Percentiles rank a stretch among this genome's conserved stretches.
These are phyloP conservation scores for Cladosporium sphaerospermum DNA, from an alignment of 2,329 filamentous ascomycete genomes.

Conservation along the genomic window DNA sequence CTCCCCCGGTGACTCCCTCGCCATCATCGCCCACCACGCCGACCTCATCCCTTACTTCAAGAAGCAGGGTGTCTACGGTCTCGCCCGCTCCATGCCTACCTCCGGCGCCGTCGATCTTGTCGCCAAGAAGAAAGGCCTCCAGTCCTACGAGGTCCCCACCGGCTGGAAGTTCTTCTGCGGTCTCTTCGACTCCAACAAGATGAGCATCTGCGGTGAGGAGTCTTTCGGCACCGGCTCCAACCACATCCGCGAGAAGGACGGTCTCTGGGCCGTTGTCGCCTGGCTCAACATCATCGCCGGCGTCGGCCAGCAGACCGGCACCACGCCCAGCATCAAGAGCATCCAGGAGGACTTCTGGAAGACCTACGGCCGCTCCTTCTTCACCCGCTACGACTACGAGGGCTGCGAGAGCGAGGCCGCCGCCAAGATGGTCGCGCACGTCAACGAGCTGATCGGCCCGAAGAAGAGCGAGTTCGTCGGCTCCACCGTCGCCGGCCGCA, in stretches of 20 bases:
- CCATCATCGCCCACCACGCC: constrained; percentile 96
- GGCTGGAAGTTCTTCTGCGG: constrained; percentile 99
- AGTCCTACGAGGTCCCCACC: constrained; percentile 94
- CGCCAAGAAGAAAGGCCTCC: constrained; percentile 84
- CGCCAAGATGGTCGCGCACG: constrained; percentile 77
- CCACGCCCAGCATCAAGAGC: constrained; percentile 85
- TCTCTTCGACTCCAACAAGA: constrained; percentile 87
- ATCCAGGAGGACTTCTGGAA: constrained; percentile 98
- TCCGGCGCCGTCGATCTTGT: constrained; percentile 93
- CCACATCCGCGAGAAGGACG: constrained; percentile 98
- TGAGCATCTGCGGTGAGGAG: constrained; percentile 98
- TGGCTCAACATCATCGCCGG: constrained; percentile 99
- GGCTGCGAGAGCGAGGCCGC: constrained; percentile 86
- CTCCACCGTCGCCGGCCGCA: constrained; percentile 73
- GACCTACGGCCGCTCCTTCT: constrained; percentile 94
- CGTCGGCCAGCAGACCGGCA: constrained; percentile 72
- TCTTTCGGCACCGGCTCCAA: constrained; percentile 97
- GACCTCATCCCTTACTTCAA: constrained; percentile 97
- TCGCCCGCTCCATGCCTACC: constrained; percentile 96
- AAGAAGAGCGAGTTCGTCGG: constrained; percentile 70
- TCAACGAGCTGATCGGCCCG: constrained; percentile 68
- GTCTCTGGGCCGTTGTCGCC: constrained; percentile 92
- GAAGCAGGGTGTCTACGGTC: constrained; percentile 90
- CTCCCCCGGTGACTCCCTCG: constrained; percentile 91
- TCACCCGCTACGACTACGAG: constrained; percentile 98